Base-by-base conservation (phyloP, 371 early-diverging fungal genomes). In the Actinomortierella wolfii region DNA sequence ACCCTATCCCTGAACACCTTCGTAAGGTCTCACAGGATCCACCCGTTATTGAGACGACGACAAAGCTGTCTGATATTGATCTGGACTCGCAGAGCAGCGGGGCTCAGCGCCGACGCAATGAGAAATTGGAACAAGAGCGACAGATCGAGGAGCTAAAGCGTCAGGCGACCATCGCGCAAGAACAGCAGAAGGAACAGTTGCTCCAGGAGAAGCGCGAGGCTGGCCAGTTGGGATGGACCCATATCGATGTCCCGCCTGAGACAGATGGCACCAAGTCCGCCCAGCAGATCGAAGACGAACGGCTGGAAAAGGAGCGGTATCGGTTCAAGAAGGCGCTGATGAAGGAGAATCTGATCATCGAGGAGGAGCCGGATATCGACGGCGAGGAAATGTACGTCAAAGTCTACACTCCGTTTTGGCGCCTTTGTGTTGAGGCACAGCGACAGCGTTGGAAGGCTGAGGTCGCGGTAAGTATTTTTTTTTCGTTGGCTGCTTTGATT, bases 351-450 rank as follows among this genome's bases (percentile, higher is more conserved):
- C 34, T 85, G 51, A 42, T 83, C 43, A 57, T 85, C 14, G 82
- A 81, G 26, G 67, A 78, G 28, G 82, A 84, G 50, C 58, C 61
- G 5, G 63, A 47, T 14, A 57, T 67, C 29, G 73, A 81, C n/a
- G 68, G 73, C 14, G 67, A 74, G 8, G 78, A 77, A 28, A 78
- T 79, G 64, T 82, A 64, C 54, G 26, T 83, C 40, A 82, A 82
- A 53, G 44, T 85, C 45, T 71, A 82, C 53, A 63, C 76, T 7
- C 81, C 83, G 17, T 85, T 83, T 59, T 75, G 78, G 51, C 54
- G 68, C 25, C 54, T 85, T 28, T 73, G 79, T 59, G 50, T 61
- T 20, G 81, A 82, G 44, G 85, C 85, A 15, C 70, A 74, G 41
- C 45, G 73, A 15, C 28, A 65, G 57, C 57, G 73, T 44, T 61